Evolutionary conservation across 169 alveolate species (phyloP).

Genomic region (Plasmodium fragile): DNA sequence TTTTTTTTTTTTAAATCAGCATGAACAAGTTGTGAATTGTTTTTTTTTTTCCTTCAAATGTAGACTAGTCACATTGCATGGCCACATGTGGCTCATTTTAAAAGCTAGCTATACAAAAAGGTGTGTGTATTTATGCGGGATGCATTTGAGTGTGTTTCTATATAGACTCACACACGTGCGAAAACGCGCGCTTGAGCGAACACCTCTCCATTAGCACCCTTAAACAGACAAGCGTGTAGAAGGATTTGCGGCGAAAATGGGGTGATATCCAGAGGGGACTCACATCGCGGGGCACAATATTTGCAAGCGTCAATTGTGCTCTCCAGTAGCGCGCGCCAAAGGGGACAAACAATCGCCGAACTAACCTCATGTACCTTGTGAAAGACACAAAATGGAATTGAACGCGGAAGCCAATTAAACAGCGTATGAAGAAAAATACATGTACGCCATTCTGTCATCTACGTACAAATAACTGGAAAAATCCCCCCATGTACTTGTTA

Average conservation of each 20-base stretch:
- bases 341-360: not conserved
- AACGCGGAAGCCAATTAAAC: not conserved
- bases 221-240: not conserved
- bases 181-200: not conserved
- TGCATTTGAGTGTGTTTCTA: not conserved
- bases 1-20: conserved; percentile 13
- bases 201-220: not conserved
- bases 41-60: not conserved
- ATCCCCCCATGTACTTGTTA: not conserved
- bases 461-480: not conserved
- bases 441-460: not conserved
- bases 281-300: not conserved
- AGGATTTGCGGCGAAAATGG: not conserved
- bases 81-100: not conserved
- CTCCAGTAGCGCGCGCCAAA: not conserved
- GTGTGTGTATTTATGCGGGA: not conserved
- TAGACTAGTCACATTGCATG: not conserved
- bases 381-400: not conserved
- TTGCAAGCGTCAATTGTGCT: not conserved
- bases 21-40: not conserved
- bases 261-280: not conserved
- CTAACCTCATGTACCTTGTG: not conserved
- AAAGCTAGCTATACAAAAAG: not conserved
- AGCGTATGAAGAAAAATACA: not conserved
- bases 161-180: not conserved